A percentile compares a stretch with the other conserved stretches of the same genome.
These are phyloP conservation scores for Pseudophaeomoniella oleicola DNA, from an alignment of 2,329 filamentous ascomycete genomes.

Conservation along the genomic window DNA sequence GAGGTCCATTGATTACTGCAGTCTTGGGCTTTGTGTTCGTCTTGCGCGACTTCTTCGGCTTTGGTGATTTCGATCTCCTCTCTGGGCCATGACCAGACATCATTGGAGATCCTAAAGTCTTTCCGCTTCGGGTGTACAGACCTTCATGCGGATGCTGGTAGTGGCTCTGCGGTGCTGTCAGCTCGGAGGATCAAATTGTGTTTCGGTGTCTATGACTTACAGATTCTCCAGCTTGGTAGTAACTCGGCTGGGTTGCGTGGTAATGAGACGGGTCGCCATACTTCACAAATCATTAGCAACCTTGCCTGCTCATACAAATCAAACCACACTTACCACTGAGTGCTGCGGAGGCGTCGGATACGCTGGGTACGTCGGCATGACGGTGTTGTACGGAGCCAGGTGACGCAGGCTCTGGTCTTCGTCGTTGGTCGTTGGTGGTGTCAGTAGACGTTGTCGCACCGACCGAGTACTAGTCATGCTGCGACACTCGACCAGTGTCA, in stretches of 20 bases:
- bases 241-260: not conserved
- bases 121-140: slow-evolving; percentile 11
- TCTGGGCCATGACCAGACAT: slow-evolving; percentile 6
- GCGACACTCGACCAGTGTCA: no score
- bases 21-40: slow-evolving; percentile 10
- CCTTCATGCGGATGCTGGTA: slow-evolving; percentile 1
- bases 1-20: slow-evolving; percentile 41
- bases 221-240: not conserved
- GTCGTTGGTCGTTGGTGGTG: not conserved
- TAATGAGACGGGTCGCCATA: not conserved
- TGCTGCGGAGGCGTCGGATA: not conserved
- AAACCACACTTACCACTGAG: not conserved
- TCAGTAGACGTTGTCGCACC: not conserved
- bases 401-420: not conserved
- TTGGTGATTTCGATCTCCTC: slow-evolving; percentile 21
- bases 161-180: not conserved
- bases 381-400: not conserved
- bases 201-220: no score
- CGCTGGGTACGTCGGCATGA: not conserved
- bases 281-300: not conserved
- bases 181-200: no score
- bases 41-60: slow-evolving; percentile 11
- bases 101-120: slow-evolving; percentile 9
- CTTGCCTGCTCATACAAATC: not conserved
- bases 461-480: not conserved